Conservation (phyloP, 2,329 filamentous ascomycete genomes). For the Curvularia sp. region DNA sequence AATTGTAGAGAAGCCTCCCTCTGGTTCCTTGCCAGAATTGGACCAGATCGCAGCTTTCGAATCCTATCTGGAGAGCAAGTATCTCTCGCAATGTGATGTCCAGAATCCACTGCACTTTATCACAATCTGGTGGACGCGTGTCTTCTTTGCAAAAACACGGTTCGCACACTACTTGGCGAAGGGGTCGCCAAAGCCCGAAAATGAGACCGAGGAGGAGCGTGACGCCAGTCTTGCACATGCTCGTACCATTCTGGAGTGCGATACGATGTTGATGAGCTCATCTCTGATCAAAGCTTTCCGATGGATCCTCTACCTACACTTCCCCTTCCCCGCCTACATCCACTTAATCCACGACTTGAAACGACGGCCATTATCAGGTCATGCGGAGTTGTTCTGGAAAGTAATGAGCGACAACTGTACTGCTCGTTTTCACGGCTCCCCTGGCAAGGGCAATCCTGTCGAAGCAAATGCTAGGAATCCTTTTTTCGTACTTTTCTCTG, state of each 20-base stretch:
- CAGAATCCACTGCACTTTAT: constrained; percentile 51
- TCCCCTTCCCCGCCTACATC: constrained; percentile 60
- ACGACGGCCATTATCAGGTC: constrained; percentile 43
- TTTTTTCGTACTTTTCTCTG: constrained; percentile 56
- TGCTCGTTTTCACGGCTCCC: constrained; percentile 41
- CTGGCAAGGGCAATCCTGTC: constrained; percentile 23
- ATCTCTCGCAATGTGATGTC: constrained; percentile 43
- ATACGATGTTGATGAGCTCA: constrained; percentile 55
- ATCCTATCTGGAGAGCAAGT: constrained; percentile 50
- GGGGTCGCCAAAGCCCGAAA: constrained; percentile 38
- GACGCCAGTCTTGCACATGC: constrained; percentile 43
- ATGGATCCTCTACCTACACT: constrained; percentile 56
- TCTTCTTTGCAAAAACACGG: constrained; percentile 56
- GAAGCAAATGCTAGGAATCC: constrained; percentile 26
- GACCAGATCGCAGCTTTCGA: constrained; percentile 47
- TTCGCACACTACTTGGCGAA: constrained; percentile 57
- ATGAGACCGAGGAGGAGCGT: constrained; percentile 32
- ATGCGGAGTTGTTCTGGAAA: constrained; percentile 53
- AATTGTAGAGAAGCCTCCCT: constrained; percentile 41
- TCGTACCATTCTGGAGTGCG: constrained; percentile 54
- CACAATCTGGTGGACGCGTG: constrained; percentile 56
- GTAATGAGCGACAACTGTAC: constrained; percentile 57
- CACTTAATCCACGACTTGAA: constrained; percentile 55
- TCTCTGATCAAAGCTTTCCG: constrained; percentile 51
- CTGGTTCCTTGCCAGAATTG: constrained; percentile 21